A percentile compares a stretch with the other conserved stretches of the same genome.
phyloP scores from a whole-genome alignment of 148 eudicot species.

The Limonium bicolor region DNA sequence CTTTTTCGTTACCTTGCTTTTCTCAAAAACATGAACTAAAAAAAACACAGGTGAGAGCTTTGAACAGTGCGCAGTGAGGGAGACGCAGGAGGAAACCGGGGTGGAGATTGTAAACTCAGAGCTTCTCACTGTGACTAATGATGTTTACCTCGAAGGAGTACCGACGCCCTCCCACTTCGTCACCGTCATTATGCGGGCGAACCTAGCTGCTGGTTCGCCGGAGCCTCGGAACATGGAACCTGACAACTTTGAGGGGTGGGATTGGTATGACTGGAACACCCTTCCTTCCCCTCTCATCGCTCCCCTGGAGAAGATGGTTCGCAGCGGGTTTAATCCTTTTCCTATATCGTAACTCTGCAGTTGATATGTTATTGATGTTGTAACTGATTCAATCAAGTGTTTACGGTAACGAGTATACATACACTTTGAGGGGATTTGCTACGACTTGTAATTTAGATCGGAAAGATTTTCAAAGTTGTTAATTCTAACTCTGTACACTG shows the following conservation, averaged over 20 bases:
- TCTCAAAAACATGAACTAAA: no score
- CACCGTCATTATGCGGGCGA: conserved; percentile 42
- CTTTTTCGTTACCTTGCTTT: no score
- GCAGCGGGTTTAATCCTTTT: conserved; percentile 46
- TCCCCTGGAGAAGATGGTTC: conserved; percentile 42
- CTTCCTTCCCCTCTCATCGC: conserved; percentile 66
- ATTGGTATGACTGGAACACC: conserved; percentile 71
- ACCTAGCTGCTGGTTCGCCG: conserved; percentile 27
- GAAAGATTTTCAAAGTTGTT: no score
- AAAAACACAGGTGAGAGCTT: conserved; percentile 96
- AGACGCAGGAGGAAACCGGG: conserved; percentile 83
- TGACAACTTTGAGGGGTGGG: conserved; percentile 91
- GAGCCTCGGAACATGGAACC: conserved; percentile 52
- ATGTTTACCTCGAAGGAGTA: conserved; percentile 29
- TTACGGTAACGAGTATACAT: no score
- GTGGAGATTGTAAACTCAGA: conserved; percentile 39
- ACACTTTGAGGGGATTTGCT: no score
- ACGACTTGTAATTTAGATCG: no score
- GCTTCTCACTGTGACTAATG: conserved; percentile 49
- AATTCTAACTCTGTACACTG: no score
- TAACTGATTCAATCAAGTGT: no score
- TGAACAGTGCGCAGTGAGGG: conserved; percentile 82
- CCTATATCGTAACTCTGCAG: no score
- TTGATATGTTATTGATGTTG: no score
- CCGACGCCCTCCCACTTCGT: conserved; percentile 43